Evolutionary conservation across 345 rosid genomes (phyloP), one percentile per base, ranked within the genome.

Genomic region (Acer saccharum): DNA sequence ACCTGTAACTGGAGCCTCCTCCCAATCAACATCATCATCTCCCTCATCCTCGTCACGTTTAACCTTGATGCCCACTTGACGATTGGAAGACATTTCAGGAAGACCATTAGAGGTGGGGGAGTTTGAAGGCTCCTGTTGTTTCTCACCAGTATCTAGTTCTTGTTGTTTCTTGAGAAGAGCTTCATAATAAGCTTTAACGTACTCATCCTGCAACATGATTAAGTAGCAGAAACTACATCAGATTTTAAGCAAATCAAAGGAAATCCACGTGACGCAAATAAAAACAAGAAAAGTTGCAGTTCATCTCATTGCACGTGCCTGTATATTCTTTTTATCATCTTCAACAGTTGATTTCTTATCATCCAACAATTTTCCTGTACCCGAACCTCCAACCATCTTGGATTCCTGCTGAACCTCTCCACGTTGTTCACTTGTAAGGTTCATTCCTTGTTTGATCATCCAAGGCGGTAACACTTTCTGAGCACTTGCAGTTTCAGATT

Each of bases 391-490:
- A 83, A 88, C 93, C 88, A 81, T 83, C 76, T 92, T 85, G 52
- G 86, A 65, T 84, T 89, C 97, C 50, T 83, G 90, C 82, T 89
- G 86, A 76, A 82, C 82, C 85, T 90, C 95, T 83, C 99, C 99
- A 72, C 93, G 92, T 83, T 92, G 99, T 80, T 91, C 98, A 78
- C 83, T 88, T 1, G 98, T 91, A 69, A 96, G 92, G 80, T 87
- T 91, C 99, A 96, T 94, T 79, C 97, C 98, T 87, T 91, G 84
- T 84, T 81, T 96, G 69, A 96, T 92, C 99, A 96, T 92, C 98
- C 99, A 96, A 46, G 98, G 99, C 48, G 95, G 99, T 75, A 96
- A 83, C 29, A 91, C 93, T 87, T 96, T 96, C 66, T 43, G 76
- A 77, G 89, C 73, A 80, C 39, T 35, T 35, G 77, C 85, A 77